Evolutionary conservation across 495 filamentous ascomycete genomes (phyloP).

Genomic region (Talaromyces liani): DNA sequence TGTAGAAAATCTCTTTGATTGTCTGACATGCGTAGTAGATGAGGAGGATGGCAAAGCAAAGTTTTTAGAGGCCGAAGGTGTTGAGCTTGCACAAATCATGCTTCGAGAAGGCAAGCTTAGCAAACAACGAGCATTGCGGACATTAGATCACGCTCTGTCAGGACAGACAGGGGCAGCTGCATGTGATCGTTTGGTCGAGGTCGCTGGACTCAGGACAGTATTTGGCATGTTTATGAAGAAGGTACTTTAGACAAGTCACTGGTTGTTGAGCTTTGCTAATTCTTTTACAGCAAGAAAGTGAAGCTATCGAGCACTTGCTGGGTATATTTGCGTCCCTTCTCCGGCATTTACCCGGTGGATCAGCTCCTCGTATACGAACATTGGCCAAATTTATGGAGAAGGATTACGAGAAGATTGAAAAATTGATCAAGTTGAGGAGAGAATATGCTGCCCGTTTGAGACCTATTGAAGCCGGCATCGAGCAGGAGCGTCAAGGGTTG

Average conservation of each 20-base stretch:
- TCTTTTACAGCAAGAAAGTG: slow-evolving; percentile 46
- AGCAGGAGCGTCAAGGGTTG: slow-evolving; percentile 41
- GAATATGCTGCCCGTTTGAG: slow-evolving; percentile 61
- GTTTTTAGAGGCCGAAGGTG: slow-evolving; percentile 84
- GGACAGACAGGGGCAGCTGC: slow-evolving; percentile 49
- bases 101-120: slow-evolving; percentile 72
- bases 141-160: slow-evolving; percentile 76
- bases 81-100: slow-evolving; percentile 90
- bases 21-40: slow-evolving; percentile 71
- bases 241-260: slow-evolving; percentile 18
- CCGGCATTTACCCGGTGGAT: slow-evolving; percentile 69
- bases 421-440: slow-evolving; percentile 60
- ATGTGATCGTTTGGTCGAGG: slow-evolving; percentile 71
- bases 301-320: slow-evolving; percentile 75
- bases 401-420: slow-evolving; percentile 76
- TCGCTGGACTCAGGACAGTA: slow-evolving; percentile 73
- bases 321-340: slow-evolving; percentile 84
- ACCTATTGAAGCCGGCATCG: slow-evolving; percentile 60
- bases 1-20: slow-evolving; percentile 86
- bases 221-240: slow-evolving; percentile 92
- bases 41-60: slow-evolving; percentile 67
- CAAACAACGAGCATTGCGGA: slow-evolving; percentile 65
- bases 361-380: slow-evolving; percentile 68
- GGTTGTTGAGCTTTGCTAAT: slow-evolving; percentile 10
- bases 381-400: slow-evolving; percentile 95